Evolutionary conservation across 2,329 filamentous ascomycete species (phyloP).

Genomic region (Epichloe coenophiala): DNA sequence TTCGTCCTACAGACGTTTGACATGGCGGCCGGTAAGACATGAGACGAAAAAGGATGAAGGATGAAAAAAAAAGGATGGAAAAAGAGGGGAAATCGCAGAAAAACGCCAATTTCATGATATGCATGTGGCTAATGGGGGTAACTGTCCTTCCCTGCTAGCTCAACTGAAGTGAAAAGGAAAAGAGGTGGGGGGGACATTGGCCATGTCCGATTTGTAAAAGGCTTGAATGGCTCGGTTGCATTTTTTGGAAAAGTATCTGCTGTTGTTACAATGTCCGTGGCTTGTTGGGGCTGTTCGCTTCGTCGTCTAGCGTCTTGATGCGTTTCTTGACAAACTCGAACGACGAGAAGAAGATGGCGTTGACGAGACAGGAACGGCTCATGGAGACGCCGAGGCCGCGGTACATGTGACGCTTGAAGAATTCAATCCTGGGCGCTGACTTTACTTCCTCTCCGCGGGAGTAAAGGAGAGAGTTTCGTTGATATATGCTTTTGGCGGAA

Average conservation of each 20-base stretch:
- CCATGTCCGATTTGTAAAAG: too few species aligned
- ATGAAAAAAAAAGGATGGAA: background rate
- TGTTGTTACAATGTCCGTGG: constrained; percentile 6
- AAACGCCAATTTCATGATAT: constrained; percentile 5
- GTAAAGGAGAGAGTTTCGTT: constrained; percentile 64
- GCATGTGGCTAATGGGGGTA: background rate
- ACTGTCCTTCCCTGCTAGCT: background rate
- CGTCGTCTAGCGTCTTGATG: constrained; percentile 36
- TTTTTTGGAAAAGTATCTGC: background rate
- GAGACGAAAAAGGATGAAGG: background rate
- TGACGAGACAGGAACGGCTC: constrained; percentile 68
- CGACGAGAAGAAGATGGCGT: constrained; percentile 80
- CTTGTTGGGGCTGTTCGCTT: constrained; percentile 6
- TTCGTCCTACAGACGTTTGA: too few species aligned
- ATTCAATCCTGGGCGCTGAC: constrained; percentile 59
- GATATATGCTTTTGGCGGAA: constrained; percentile 75
- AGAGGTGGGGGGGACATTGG: background rate
- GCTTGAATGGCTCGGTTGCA: too few species aligned
- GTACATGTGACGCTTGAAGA: constrained; percentile 68
- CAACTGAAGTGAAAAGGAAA: background rate
- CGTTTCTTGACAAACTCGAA: constrained; percentile 73
- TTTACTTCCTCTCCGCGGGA: constrained; percentile 50
- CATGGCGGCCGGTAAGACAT: background rate
- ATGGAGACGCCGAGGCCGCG: constrained; percentile 73
- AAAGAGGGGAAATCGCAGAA: background rate